Evolutionary conservation across 1,284 basidiomycete species (phyloP).

Genomic region (Ceratorhiza oryzae-sativae): DNA sequence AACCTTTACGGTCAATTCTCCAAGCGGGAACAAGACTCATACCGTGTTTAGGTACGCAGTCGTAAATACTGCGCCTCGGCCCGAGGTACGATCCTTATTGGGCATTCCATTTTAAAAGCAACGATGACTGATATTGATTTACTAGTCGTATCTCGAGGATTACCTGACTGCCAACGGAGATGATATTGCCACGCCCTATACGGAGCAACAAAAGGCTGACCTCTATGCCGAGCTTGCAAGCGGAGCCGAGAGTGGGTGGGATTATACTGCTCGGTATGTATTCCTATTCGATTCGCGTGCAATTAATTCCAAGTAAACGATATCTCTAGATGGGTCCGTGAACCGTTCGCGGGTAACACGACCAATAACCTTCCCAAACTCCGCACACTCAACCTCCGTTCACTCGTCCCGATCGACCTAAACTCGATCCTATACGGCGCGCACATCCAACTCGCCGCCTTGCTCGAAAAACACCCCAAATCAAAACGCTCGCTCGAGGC

Average conservation of each 20-base stretch:
- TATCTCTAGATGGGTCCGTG: conserved; percentile 55
- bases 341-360: conserved; percentile 54
- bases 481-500: conserved; percentile 53
- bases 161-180: conserved; percentile 77
- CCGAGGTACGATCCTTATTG: conserved; percentile 63
- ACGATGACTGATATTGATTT: not conserved
- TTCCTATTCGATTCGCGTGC: not conserved
- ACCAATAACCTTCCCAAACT: conserved; percentile 61
- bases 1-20: conserved; percentile 73
- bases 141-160: conserved; percentile 62
- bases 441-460: conserved; percentile 65
- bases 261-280: conserved; percentile 40
- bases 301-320: conserved; percentile 44
- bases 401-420: conserved; percentile 76
- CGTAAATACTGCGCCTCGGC: conserved; percentile 83
- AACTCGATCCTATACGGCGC: conserved; percentile 83
- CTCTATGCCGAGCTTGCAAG: conserved; percentile 90
- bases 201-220: conserved; percentile 63
- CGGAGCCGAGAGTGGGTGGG: conserved; percentile 79
- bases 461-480: conserved; percentile 60
- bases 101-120: no score
- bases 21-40: conserved; percentile 71
- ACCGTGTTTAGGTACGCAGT: conserved; percentile 77
- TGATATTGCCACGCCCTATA: conserved; percentile 61
- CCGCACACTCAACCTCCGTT: conserved; percentile 73